These are phyloP conservation scores for Trametes pubescens DNA, from an alignment of 1,284 basidiomycete genomes.

Conservation along the genomic window DNA sequence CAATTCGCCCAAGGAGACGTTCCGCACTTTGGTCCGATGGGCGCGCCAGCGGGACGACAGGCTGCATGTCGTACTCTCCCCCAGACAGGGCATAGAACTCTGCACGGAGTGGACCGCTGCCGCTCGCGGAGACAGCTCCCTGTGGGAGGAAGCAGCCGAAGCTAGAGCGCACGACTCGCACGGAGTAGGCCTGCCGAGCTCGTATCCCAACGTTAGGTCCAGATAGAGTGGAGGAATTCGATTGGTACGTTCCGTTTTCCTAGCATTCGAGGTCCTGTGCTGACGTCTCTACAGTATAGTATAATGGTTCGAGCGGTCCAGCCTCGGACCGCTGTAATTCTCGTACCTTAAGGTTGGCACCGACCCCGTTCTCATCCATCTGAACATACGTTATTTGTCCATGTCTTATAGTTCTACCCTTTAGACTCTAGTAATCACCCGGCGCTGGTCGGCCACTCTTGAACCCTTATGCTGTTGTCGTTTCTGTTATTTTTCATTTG, in stretches of 20 bases:
- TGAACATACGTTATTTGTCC: background rate
- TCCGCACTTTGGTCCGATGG: conserved; percentile 31
- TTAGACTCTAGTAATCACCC: background rate
- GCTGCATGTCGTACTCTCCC: conserved; percentile 35
- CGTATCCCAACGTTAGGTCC: conserved; percentile 18
- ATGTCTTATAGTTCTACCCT: background rate
- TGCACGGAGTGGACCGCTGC: conserved; percentile 37
- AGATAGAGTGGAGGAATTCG: conserved; percentile 3
- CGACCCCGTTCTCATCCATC: background rate
- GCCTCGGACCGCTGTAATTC: background rate
- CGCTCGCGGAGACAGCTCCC: conserved; percentile 29
- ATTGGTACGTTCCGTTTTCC: background rate
- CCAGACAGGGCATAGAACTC: conserved; percentile 21
- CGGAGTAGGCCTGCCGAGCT: conserved; percentile 27
- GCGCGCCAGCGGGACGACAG: conserved; percentile 35
- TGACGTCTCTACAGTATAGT: background rate
- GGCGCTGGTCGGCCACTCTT: background rate
- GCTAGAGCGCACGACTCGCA: conserved; percentile 28
- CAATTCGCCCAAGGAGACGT: conserved; percentile 33
- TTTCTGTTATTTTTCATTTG: background rate
- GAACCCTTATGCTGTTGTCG: background rate
- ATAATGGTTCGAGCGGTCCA: background rate
- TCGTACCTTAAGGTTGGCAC: background rate
- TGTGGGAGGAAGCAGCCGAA: conserved; percentile 36
- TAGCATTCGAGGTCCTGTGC: too few relatives aligned